Evolutionary conservation across 805 yeast species (phyloP).

Genomic region (Schizosaccharomyces cryophilus): DNA sequence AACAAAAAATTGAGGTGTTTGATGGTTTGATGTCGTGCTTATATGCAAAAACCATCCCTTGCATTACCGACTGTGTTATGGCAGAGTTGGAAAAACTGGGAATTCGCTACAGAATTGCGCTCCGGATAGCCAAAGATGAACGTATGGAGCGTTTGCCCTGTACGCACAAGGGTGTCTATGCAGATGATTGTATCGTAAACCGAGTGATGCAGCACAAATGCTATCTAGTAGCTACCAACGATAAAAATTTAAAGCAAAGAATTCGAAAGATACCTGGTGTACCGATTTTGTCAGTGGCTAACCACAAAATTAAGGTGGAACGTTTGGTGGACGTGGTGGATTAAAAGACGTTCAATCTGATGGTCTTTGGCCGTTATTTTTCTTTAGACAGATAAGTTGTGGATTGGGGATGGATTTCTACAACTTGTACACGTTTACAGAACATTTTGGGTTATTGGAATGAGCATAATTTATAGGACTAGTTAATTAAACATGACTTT

Average conservation of each 20-base stretch:
- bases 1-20: constrained; percentile 82
- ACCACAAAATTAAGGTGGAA: constrained; percentile 75
- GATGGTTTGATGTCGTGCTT: constrained; percentile 91
- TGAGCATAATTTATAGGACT: no score
- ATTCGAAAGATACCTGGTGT: constrained; percentile 92
- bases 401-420: no score
- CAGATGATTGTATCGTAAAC: constrained; percentile 88
- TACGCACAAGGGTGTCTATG: constrained; percentile 86
- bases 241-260: constrained; percentile 85
- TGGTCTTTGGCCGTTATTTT: no score
- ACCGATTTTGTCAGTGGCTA: constrained; percentile 91
- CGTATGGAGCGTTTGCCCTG: constrained; percentile 69
- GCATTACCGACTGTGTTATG: constrained; percentile 91
- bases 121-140: constrained; percentile 72
- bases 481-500: no score
- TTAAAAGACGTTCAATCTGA: no score
- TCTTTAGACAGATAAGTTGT: no score
- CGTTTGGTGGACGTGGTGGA: constrained; percentile 61
- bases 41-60: constrained; percentile 67
- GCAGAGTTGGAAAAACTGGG: constrained; percentile 94
- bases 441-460: no score
- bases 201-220: constrained; percentile 91
- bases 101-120: constrained; percentile 79
- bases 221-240: constrained; percentile 90
- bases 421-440: no score